Evolutionary conservation across 2,329 filamentous ascomycete genomes (phyloP), one percentile per base, ranked within the genome.

Genomic region (Nothopassalora personata): DNA sequence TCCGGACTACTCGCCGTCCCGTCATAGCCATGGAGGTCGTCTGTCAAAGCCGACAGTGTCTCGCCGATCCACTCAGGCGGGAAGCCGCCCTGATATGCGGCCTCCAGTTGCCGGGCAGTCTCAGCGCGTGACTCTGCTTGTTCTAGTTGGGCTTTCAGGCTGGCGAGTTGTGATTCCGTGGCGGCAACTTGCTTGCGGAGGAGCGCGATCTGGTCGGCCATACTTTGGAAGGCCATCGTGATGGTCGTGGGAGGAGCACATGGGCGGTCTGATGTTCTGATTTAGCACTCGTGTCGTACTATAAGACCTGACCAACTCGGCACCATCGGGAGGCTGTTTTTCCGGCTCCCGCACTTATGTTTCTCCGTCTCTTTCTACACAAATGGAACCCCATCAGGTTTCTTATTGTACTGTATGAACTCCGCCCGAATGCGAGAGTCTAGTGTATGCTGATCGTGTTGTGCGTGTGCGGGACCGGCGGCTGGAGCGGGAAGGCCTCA

Each of bases 1-100:
- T 57, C 49, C 9, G 54, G 55, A 57, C 60, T 58, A 27, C 56
- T 50, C 43, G 56, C 54, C 13, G 58, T 34, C 53, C 64, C 58
- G 33, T 61, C 57, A 18, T 60, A 54, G 53, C 59, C 59, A 31
- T 63, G 56, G 36, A 62, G 46, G 36, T 63, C 53, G 30, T 62
- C 62, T 19, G 62, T 63, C 31, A 77, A 57, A 0, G 72, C 73
- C 1, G 73, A 74, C 54, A 75, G 70, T 0, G 77, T 67, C 63
- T 79, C 77, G 47, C 73, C 71, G 15, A 74, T 73, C 66, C 77
- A 77, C 45, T 76, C 73, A 50, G 75, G 71, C 13, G 74, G 72
- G 28, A 78, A 64, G 19, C 76, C 76, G 62, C 74, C 75, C 36
- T 72, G 64, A 55, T 67, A 69, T n/a, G 67, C 64, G 50, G 65